A percentile compares a stretch with the other conserved stretches of the same genome.
Evolutionary conservation across 2,329 filamentous ascomycete species (phyloP).

Genomic region (Paecilomyces dactylethromorphus): DNA sequence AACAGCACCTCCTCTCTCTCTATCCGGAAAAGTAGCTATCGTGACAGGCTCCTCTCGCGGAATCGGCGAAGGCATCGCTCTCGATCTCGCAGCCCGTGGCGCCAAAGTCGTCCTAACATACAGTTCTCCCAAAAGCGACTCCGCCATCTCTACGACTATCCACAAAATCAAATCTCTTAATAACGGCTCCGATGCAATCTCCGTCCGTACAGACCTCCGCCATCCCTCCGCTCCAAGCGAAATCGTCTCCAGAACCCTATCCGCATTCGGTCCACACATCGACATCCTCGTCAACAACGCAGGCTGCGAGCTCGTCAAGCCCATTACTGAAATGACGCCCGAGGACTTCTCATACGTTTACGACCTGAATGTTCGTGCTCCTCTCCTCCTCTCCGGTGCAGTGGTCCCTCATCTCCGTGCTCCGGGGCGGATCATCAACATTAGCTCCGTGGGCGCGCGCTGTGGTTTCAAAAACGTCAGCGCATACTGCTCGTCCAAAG

Average conservation of each 20-base stretch:
- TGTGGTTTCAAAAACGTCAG: conserved; percentile 40
- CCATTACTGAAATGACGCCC: conserved; percentile 36
- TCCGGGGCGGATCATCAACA: conserved; percentile 52
- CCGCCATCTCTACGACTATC: conserved; percentile 25
- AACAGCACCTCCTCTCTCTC: not conserved
- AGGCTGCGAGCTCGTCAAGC: conserved; percentile 27
- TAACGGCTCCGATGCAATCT: conserved; percentile 29
- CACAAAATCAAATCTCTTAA: conserved; percentile 25
- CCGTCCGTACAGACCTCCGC: conserved; percentile 35
- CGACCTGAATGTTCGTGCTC: conserved; percentile 51
- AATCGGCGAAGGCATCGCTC: conserved; percentile 43
- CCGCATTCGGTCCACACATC: conserved; percentile 14
- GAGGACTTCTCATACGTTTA: conserved; percentile 51
- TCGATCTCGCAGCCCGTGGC: conserved; percentile 42
- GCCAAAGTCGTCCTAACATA: conserved; percentile 43
- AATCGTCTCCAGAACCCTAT: conserved; percentile 11
- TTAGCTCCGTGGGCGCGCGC: conserved; percentile 49
- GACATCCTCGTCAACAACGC: conserved; percentile 34
- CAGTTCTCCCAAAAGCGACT: conserved; percentile 32
- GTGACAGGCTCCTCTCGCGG: conserved; percentile 47
- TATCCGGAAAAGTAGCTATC: conserved; percentile 34
- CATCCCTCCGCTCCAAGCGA: conserved; percentile 4
- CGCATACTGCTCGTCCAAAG: conserved; percentile 53
- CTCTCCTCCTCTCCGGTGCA: conserved; percentile 49
- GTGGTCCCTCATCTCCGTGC: conserved; percentile 45